Conservation (phyloP, 1,284 basidiomycete species). For the Sporisorium exsertum region DNA sequence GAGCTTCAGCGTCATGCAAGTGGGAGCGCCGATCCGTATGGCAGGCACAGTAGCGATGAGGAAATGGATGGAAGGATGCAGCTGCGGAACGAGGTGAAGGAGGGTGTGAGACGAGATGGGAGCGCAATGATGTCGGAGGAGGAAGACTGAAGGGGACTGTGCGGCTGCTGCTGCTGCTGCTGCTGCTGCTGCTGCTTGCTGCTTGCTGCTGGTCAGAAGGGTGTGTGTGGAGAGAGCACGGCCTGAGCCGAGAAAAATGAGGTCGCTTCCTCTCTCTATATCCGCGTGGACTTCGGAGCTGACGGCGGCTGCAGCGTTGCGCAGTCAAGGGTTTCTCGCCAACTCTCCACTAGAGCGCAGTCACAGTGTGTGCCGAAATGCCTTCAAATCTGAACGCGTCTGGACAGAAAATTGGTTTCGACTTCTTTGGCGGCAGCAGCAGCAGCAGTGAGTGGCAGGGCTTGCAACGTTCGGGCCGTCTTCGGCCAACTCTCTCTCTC, state of each 20-base stretch:
- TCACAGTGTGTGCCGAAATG: not conserved
- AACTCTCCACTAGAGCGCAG: not conserved
- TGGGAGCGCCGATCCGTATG: not conserved
- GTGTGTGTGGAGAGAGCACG: not conserved
- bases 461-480: slow-evolving; percentile 14
- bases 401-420: not conserved
- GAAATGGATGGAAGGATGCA: not conserved
- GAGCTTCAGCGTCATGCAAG: not conserved
- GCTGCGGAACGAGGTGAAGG: not conserved
- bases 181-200: no score
- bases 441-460: no score
- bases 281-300: slow-evolving; percentile 7
- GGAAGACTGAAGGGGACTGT: not conserved
- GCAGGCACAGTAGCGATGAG: not conserved
- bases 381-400: not conserved
- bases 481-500: slow-evolving; percentile 20
- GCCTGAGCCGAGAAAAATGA: not conserved
- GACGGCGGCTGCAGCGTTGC: slow-evolving; percentile 6
- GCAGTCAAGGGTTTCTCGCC: not conserved
- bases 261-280: not conserved
- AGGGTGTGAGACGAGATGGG: not conserved
- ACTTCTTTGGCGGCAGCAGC: not conserved
- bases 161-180: no score
- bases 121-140: slow-evolving; percentile 2
- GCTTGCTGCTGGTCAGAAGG: not conserved